Evolutionary conservation across 2,329 filamentous ascomycete genomes (phyloP), one percentile per base, ranked within the genome.

Genomic region (Microdochium trichocladiopsis): DNA sequence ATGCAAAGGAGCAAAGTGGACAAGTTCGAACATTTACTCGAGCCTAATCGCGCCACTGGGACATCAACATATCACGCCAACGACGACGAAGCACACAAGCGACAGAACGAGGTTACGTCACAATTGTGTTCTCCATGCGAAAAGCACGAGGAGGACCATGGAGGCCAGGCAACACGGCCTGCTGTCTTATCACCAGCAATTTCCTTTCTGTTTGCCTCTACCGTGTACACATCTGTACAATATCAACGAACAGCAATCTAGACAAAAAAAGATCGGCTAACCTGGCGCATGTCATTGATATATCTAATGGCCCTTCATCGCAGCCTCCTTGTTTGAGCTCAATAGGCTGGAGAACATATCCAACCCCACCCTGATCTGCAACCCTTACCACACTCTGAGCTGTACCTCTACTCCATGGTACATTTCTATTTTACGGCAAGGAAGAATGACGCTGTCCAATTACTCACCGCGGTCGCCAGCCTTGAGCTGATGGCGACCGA

Each of bases 191-290:
- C 41, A 21, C 11, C 18, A 16, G 22, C 22, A 18, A 16, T 25
- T 48, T 48, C 25, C 57, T 54, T 63, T 62, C 55, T 51, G 58
- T 60, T 63, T 56, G 51, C 53, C 58, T 55, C 8, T 45, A 31
- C 48, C 16, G 25, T 50, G 50, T 65, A 62, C 65, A 65, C 61
- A 66, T 63, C 58, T 64, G 62, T 62, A 62, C 59, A 58, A 66
- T 65, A 67, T 57, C 55, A 60, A 63, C 60, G 52, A 61, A 56
- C 55, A 58, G 57, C 41, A 45, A 45, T 45, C 41, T 45, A 45
- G 41, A 45, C 41, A 21, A 45, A 45, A 21, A 45, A 45, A 45
- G 33, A 21, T 12, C 41, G 12, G 41, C 41, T 45, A 45, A 22
- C 22, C 28, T 31, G 28, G 28, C 28, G 14, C 28, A 31, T 31